A percentile compares a stretch with the other conserved stretches of the same genome.
Evolutionary conservation across 202 grass and related monocot genomes (phyloP).

Genomic region (Schoenoplectus triqueter): DNA sequence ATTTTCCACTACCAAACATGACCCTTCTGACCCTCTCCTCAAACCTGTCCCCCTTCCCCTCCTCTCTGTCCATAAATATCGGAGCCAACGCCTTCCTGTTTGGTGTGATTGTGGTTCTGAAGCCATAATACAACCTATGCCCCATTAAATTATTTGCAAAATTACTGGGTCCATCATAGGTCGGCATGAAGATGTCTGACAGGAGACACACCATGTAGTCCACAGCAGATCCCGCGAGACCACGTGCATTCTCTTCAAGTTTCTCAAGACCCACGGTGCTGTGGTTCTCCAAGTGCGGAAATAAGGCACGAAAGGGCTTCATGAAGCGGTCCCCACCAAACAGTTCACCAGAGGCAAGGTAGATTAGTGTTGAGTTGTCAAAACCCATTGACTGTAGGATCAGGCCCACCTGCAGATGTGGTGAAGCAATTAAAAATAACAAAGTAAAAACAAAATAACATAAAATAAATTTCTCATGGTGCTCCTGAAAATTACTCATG

Average conservation of each 20-base stretch:
- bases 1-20: slow-evolving; percentile 65
- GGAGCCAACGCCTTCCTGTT: slow-evolving; percentile 85
- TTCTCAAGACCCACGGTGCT: slow-evolving; percentile 69
- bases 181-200: slow-evolving; percentile 92
- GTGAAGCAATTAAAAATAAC: slow-evolving; percentile 18
- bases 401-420: slow-evolving; percentile 51
- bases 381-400: slow-evolving; percentile 63
- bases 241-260: slow-evolving; percentile 81
- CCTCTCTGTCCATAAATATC: slow-evolving; percentile 75
- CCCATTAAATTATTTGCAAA: slow-evolving; percentile 98
- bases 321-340: slow-evolving; percentile 75
- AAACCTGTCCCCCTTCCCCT: slow-evolving; percentile 57
- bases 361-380: slow-evolving; percentile 66
- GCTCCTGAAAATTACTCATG: background rate
- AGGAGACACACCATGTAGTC: slow-evolving; percentile 99
- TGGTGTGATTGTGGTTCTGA: slow-evolving; percentile 78
- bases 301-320: slow-evolving; percentile 70
- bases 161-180: slow-evolving; percentile 95
- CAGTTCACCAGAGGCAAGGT: slow-evolving; percentile 74
- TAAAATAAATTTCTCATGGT: background rate
- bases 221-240: slow-evolving; percentile 81
- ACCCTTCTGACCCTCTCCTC: slow-evolving; percentile 66
- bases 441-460: slow-evolving; percentile 1
- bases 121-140: slow-evolving; percentile 86
- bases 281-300: slow-evolving; percentile 76